phyloP scores from a whole-genome alignment of 2,329 filamentous ascomycete species.

The Helminthosporium solani region DNA sequence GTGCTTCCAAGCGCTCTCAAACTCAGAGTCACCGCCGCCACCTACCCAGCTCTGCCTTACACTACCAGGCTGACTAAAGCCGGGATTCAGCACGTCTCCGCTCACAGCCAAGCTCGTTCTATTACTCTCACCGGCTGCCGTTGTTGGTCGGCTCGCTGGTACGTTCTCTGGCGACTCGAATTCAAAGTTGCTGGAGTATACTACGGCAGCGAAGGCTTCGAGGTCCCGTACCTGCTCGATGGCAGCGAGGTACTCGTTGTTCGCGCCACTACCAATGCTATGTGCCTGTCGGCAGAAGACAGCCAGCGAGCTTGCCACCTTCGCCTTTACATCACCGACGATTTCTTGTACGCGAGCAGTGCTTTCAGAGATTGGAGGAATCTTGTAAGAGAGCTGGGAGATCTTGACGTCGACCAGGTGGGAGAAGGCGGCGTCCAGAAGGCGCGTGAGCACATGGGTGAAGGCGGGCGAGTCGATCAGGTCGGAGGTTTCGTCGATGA shows the following conservation, averaged over 20 bases:
- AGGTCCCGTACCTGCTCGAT: conserved; percentile 77
- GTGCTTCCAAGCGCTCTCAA: conserved; percentile 71
- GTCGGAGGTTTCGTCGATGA: conserved; percentile 94
- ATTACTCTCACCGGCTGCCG: conserved; percentile 17
- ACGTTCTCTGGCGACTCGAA: conserved; percentile 47
- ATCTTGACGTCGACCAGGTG: conserved; percentile 81
- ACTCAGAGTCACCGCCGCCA: conserved; percentile 49
- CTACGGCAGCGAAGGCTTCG: conserved; percentile 81
- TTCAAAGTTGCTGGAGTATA: conserved; percentile 80
- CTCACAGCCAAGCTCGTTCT: conserved; percentile 16
- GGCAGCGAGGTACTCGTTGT: conserved; percentile 56
- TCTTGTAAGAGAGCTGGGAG: conserved; percentile 74
- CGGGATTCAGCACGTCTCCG: conserved; percentile 2
- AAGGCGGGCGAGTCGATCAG: conserved; percentile 93
- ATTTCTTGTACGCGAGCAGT: conserved; percentile 53
- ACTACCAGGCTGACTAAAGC: conserved; percentile 59
- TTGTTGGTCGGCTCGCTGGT: conserved; percentile 7
- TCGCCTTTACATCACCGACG: conserved; percentile 58
- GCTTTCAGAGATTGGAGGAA: conserved; percentile 48
- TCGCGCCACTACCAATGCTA: conserved; percentile 68
- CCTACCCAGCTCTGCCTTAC: conserved; percentile 53
- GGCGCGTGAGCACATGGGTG: conserved; percentile 76
- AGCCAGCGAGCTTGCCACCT: conserved; percentile 86
- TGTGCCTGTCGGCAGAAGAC: conserved; percentile 90
- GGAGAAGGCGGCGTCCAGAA: conserved; percentile 86